A percentile compares a stretch with the other conserved stretches of the same genome.
Evolutionary conservation across 2,329 filamentous ascomycete genomes (phyloP).

Genomic region (Myriangium duriaei): DNA sequence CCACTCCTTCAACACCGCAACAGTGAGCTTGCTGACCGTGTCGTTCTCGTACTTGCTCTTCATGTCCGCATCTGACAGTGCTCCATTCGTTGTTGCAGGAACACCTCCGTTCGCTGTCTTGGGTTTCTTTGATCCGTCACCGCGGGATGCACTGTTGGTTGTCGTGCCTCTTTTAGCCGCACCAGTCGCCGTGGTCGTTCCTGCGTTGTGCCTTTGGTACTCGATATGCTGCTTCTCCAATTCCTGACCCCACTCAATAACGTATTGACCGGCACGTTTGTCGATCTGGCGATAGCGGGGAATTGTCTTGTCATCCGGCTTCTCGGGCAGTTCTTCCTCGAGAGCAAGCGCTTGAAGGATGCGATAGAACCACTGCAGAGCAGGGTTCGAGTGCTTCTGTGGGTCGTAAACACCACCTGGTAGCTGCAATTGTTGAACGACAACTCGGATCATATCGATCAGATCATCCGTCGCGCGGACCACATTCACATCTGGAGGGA

Average conservation of each 20-base stretch:
- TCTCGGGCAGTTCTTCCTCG: slow-evolving; percentile 75
- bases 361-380: slow-evolving; percentile 92
- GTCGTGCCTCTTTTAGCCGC: slow-evolving; percentile 16
- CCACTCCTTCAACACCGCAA: slow-evolving; percentile 23
- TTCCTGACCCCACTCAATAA: slow-evolving; percentile 62
- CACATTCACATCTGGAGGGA: slow-evolving; percentile 50
- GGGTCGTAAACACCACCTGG: slow-evolving; percentile 79
- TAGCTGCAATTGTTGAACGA: slow-evolving; percentile 77
- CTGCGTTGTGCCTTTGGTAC: slow-evolving; percentile 22
- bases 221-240: slow-evolving; percentile 47
- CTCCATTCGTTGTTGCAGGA: slow-evolving; percentile 16
- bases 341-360: slow-evolving; percentile 85
- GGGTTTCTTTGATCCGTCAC: slow-evolving; percentile 27
- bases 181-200: slow-evolving; percentile 28
- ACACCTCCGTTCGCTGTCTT: slow-evolving; percentile 26
- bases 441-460: slow-evolving; percentile 66
- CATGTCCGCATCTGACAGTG: slow-evolving; percentile 33
- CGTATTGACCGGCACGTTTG: slow-evolving; percentile 70
- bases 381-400: slow-evolving; percentile 68
- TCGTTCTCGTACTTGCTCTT: slow-evolving; percentile 30
- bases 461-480: slow-evolving; percentile 54
- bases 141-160: slow-evolving; percentile 7
- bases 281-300: slow-evolving; percentile 81
- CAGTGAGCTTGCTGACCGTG: slow-evolving; percentile 28
- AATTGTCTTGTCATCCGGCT: slow-evolving; percentile 63